These are phyloP conservation scores for Endocarpon pusillum DNA, from an alignment of 495 filamentous ascomycete species.

Conservation along the genomic window DNA sequence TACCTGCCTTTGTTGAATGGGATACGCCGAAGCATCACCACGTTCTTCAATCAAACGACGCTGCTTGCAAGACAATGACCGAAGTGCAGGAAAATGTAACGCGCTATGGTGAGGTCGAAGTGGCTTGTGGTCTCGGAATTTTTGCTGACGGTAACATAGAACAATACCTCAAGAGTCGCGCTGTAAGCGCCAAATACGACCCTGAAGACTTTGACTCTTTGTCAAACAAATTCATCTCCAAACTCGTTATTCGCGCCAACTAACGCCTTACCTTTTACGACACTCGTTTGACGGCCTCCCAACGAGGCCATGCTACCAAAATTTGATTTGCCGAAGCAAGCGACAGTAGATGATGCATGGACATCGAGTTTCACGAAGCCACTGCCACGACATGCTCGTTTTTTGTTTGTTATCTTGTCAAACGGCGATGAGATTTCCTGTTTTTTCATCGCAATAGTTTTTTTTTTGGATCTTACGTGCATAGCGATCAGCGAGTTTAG, in stretches of 20 bases:
- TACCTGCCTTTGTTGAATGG: conserved; percentile 81
- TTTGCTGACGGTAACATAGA: conserved; percentile 28
- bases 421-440: too few relatives aligned
- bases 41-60: conserved; percentile 67
- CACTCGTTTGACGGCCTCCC: too few relatives aligned
- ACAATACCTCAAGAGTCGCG: conserved; percentile 38
- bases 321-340: too few relatives aligned
- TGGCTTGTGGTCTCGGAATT: background rate
- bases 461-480: too few relatives aligned
- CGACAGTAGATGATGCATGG: too few relatives aligned
- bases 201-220: conserved; percentile 79
- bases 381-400: too few relatives aligned
- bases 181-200: conserved; percentile 60
- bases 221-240: conserved; percentile 86
- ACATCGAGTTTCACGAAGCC: too few relatives aligned
- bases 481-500: too few relatives aligned
- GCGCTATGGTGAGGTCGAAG: conserved; percentile 55
- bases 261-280: too few relatives aligned
- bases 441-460: too few relatives aligned
- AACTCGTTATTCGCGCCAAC: conserved; percentile 85
- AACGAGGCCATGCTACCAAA: too few relatives aligned
- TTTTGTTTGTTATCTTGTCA: too few relatives aligned
- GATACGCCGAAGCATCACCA: conserved; percentile 77
- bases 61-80: conserved; percentile 84
- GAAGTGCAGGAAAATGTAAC: conserved; percentile 78